Evolutionary conservation across 441 rosid species (phyloP).

Genomic region (Erodium trifolium): DNA sequence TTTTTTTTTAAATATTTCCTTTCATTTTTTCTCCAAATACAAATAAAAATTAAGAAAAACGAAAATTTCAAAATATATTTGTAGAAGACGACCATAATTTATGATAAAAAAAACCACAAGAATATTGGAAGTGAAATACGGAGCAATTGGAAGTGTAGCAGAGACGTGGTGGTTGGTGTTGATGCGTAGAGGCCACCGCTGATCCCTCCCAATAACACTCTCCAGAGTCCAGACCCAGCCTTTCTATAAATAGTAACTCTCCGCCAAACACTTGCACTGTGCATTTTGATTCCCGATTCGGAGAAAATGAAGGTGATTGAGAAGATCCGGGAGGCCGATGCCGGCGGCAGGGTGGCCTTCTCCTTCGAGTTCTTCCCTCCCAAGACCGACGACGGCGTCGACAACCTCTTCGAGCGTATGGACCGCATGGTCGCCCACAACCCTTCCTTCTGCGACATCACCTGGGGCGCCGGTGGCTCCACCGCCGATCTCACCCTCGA

Average conservation of each 20-base stretch:
- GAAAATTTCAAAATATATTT: too few species aligned
- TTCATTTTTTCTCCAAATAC: too few species aligned
- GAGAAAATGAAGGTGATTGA: conserved; percentile 70
- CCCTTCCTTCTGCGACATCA: conserved; percentile 90
- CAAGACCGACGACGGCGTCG: conserved; percentile 92
- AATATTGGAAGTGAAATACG: too few species aligned
- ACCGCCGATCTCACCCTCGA: conserved; percentile 88
- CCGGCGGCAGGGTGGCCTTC: conserved; percentile 47
- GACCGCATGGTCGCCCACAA: conserved; percentile 86
- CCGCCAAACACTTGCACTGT: not conserved
- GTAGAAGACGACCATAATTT: too few species aligned
- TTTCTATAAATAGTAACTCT: not conserved
- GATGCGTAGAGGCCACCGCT: too few species aligned
- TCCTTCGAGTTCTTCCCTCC: conserved; percentile 99
- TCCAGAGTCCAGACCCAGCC: too few species aligned
- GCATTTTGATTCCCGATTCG: not conserved
- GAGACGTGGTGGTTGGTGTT: too few species aligned
- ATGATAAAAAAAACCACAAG: too few species aligned
- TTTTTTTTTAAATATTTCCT: too few species aligned
- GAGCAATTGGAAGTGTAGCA: too few species aligned
- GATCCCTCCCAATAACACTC: too few species aligned
- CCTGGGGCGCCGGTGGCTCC: conserved; percentile 99
- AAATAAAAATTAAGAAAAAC: too few species aligned
- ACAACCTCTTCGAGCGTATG: conserved; percentile 91
- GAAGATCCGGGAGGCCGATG: conserved; percentile 42